Evolutionary conservation across 345 rosid species (phyloP), one percentile per base, ranked within the genome.

Genomic region (Garcia nutans): DNA sequence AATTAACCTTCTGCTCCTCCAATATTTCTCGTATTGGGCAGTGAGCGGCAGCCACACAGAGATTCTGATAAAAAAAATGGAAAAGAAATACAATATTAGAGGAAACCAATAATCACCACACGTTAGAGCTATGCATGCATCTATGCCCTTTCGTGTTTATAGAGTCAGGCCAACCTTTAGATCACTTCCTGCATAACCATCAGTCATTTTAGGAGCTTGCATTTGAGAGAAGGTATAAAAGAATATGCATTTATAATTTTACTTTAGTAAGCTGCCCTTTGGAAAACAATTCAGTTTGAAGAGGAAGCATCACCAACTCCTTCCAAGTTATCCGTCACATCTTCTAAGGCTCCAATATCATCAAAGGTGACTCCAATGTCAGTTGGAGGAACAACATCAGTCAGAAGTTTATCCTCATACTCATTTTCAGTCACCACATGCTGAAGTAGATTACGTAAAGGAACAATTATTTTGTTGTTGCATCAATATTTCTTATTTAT

Each of bases 271-370:
- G 86, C 85, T 96, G 99, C 80, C 99, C 99, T 87, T 92, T 96
- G 89, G 90, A 82, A 86, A 96, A 96, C 78, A 96, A 86, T 80
- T 93, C 98, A 13, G 99, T 89, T 61, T 93, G 97, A 84, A 96
- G 98, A 81, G 99, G 99, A 82, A 96, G 97, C 99, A 96, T 96
- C 81, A 96, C 99, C 88, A 96, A 79, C 86, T 96, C 98, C 90
- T 89, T 96, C n/a, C 87, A 96, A 82, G 66, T 98, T 96, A 79
- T 96, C 99, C 83, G 93, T 96, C 76, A 96, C 99, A 85, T 89
- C 92, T 82, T 93, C 98, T 24, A 96, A 77, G 71, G 99, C 97
- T 78, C 99, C 99, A 76, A 96, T 96, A 78, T 96, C 98, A 75
- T 92, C 93, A 88, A 96, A 96, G 3, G 95, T 87, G 73, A 96